Conservation (phyloP, 148 eudicot species). For the Vaccinium macrocarpon region DNA sequence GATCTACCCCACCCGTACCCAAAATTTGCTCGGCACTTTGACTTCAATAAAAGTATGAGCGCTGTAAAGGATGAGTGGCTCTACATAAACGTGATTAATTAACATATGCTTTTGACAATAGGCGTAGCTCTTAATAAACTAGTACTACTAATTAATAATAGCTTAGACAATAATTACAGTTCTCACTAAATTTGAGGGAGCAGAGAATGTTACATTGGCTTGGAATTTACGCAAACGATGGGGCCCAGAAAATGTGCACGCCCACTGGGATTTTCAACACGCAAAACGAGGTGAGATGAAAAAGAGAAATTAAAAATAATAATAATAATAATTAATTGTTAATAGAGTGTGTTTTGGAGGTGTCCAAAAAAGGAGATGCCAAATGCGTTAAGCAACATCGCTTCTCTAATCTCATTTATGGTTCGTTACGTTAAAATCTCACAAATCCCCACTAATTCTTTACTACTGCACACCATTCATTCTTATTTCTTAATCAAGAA, state of each 20-base stretch:
- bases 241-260: slow-evolving; percentile 11
- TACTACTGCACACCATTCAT: background rate
- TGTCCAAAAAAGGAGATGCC: background rate
- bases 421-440: slow-evolving; percentile 30
- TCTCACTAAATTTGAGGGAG: slow-evolving; percentile 19
- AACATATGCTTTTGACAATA: too few species aligned
- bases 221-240: slow-evolving; percentile 15
- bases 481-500: background rate
- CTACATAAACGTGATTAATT: too few species aligned
- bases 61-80: too few species aligned
- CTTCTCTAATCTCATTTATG: slow-evolving; percentile 7
- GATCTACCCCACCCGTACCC: too few species aligned
- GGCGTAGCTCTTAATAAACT: too few species aligned
- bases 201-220: slow-evolving; percentile 30
- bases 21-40: too few species aligned
- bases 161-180: too few species aligned
- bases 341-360: background rate
- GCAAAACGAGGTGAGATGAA: slow-evolving; percentile 4
- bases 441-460: slow-evolving; percentile 2
- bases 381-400: slow-evolving; percentile 57
- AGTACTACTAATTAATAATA: too few species aligned
- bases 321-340: too few species aligned
- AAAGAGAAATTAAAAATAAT: background rate
- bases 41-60: too few species aligned
- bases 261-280: slow-evolving; percentile 7